Percentiles rank a stretch among this genome's conserved stretches.
phyloP scores from a whole-genome alignment of 1,284 basidiomycete species.

The Rhodotorula sp. region DNA sequence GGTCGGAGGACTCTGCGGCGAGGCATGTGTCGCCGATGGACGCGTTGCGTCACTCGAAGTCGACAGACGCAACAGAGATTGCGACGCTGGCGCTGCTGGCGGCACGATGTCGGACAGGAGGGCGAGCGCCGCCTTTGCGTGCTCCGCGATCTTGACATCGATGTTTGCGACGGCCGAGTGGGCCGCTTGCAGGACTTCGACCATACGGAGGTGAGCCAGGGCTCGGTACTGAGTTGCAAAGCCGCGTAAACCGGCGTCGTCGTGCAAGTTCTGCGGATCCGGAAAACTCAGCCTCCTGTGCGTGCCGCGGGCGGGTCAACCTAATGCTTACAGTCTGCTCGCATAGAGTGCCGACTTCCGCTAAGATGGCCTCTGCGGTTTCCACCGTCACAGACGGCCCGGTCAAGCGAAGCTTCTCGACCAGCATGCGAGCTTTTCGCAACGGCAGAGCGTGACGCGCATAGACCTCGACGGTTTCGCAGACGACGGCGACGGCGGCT shows the following conservation, averaged over 20 bases:
- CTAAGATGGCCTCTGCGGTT: constrained; percentile 32
- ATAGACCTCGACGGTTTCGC: constrained; percentile 44
- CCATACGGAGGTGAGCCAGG: constrained; percentile 44
- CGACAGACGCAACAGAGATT: too few relatives aligned
- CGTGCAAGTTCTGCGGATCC: constrained; percentile 18
- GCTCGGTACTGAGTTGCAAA: constrained; percentile 41
- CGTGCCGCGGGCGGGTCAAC: not conserved
- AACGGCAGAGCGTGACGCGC: constrained; percentile 42
- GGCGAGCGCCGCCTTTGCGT: constrained; percentile 45
- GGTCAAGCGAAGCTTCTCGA: constrained; percentile 28
- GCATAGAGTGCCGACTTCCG: constrained; percentile 41
- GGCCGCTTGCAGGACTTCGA: constrained; percentile 37
- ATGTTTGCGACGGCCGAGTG: not conserved
- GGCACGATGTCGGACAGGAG: constrained; percentile 44
- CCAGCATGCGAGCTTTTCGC: constrained; percentile 36
- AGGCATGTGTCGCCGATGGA: not conserved
- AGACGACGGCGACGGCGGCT: constrained; percentile 11
- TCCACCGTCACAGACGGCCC: constrained; percentile 32
- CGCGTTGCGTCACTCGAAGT: not conserved
- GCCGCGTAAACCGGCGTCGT: constrained; percentile 29
- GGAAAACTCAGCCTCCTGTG: too few relatives aligned
- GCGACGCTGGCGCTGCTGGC: constrained; percentile 20
- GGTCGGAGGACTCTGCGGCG: not conserved
- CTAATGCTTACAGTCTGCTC: constrained; percentile 4
- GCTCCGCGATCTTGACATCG: constrained; percentile 16